phyloP scores from a whole-genome alignment of 768 basidiomycete genomes.

The Mycena haematopus region DNA sequence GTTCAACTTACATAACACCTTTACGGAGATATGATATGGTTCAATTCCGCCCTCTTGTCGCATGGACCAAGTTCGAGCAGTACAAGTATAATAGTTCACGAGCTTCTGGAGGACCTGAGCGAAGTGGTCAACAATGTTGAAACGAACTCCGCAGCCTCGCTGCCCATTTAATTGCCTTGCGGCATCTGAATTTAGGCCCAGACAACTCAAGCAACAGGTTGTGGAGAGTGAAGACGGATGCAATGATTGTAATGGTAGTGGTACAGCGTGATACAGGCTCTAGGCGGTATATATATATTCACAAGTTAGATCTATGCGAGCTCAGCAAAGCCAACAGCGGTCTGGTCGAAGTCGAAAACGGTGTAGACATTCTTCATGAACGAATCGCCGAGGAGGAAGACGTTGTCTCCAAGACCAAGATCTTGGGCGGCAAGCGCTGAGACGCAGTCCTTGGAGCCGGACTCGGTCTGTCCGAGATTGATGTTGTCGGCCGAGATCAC shows the following conservation, averaged over 20 bases:
- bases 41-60: too few relatives aligned
- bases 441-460: constrained; percentile 52
- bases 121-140: too few relatives aligned
- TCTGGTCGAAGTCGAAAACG: constrained; percentile 44
- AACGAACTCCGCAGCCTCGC: too few relatives aligned
- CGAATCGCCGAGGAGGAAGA: constrained; percentile 45
- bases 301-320: constrained; percentile 18
- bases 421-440: constrained; percentile 60
- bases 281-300: not conserved
- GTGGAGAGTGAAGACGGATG: not conserved
- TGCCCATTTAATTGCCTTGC: too few relatives aligned
- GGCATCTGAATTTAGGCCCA: too few relatives aligned
- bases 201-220: not conserved
- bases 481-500: constrained; percentile 50
- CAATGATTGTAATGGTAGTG: not conserved
- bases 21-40: too few relatives aligned
- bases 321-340: constrained; percentile 46
- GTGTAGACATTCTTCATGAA: constrained; percentile 55
- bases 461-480: constrained; percentile 46
- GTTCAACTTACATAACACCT: too few relatives aligned
- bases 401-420: constrained; percentile 28
- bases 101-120: too few relatives aligned
- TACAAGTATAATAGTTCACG: too few relatives aligned
- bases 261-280: not conserved
- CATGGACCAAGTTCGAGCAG: too few relatives aligned